Evolutionary conservation across 2,329 filamentous ascomycete species (phyloP), one percentile per base, ranked within the genome.

Genomic region (Chrysoporthe deuterocubensis): DNA sequence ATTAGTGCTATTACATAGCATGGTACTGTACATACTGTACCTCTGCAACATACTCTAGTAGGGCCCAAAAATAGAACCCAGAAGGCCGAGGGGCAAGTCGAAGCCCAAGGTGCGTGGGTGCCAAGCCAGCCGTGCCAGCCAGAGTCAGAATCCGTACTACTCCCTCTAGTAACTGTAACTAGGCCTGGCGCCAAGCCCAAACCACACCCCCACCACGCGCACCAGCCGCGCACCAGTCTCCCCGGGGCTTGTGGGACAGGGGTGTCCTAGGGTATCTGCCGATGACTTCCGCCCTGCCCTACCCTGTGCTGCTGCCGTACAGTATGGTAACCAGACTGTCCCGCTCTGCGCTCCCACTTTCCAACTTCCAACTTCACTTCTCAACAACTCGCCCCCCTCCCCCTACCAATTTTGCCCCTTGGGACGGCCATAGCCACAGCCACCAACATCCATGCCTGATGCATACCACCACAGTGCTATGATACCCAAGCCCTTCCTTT

Each of bases 351-450:
- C 21, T 57, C 18, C 54, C 54, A 57, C 40, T 32, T 57, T 57
- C 54, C 54, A 54, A 54, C 50, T 54, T 57, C 34, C 34, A 37
- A 34, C 54, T 57, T 40, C 32, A 57, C 52, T 18, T 37, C 32
- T 57, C 52, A 11, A 57, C 52, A 26, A 37, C 54, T 16, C 32
- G 13, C 54, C 34, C 11, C 32, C 54, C 26, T 32, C 26, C 52
- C 37, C 54, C 16, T 37, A 1, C 34, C 11, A 5, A 16, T 32
- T 56, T 56, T 34, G 18, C 52, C 52, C 26, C 26, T 56, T 37
- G 8, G 48, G 52, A 57, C 16, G 54, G 9, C 32, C 32, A 40
- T 5, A 9, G 32, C 54, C 34, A 57, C 32, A 18, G 18, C 54
- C 54, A 40, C 54, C 54, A n/a, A 11, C 54, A 40, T 21, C 34